Percentiles rank a stretch among this genome's conserved stretches.
These are phyloP conservation scores for Globisporangium paroecandrum DNA, from an alignment of 352 stramenopile genomes.

Conservation along the genomic window DNA sequence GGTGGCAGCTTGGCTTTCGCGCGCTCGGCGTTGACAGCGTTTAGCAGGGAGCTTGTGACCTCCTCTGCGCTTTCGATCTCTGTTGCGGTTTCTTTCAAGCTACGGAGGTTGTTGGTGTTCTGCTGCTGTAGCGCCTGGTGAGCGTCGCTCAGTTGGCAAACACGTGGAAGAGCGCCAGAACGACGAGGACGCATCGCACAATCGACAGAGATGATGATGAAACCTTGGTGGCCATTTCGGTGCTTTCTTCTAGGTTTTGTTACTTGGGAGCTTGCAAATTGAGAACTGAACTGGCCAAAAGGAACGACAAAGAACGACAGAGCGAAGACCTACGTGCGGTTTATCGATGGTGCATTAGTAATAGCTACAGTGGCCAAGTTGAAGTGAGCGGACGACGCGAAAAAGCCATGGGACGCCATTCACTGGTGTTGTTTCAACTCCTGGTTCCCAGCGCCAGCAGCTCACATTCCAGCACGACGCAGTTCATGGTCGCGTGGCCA, in stretches of 20 bases:
- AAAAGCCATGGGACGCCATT: neutral
- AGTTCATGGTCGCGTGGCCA: neutral
- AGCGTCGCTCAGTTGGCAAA: neutral
- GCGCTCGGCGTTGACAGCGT: slow-evolving; percentile 3
- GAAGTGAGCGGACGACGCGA: neutral
- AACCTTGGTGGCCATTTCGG: neutral
- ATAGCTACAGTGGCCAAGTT: neutral
- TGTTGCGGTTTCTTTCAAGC: neutral
- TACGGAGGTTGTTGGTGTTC: neutral
- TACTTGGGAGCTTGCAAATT: neutral
- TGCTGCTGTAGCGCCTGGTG: neutral
- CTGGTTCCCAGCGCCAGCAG: neutral
- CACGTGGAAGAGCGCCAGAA: neutral
- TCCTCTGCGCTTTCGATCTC: neutral
- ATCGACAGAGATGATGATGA: neutral
- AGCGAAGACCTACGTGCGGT: neutral
- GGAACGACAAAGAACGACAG: neutral
- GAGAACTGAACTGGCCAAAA: neutral
- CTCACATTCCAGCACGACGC: neutral
- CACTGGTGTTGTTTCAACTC: neutral
- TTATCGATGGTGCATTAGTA: neutral
- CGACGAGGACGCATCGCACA: neutral
- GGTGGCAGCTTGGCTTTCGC: neutral
- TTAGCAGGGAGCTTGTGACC: neutral
- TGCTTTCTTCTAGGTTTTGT: neutral